Percentiles rank a stretch among this genome's conserved stretches.
These are phyloP conservation scores for Acanthamoeba triangularis DNA, from an alignment of 208 protist species.

Conservation along the genomic window DNA sequence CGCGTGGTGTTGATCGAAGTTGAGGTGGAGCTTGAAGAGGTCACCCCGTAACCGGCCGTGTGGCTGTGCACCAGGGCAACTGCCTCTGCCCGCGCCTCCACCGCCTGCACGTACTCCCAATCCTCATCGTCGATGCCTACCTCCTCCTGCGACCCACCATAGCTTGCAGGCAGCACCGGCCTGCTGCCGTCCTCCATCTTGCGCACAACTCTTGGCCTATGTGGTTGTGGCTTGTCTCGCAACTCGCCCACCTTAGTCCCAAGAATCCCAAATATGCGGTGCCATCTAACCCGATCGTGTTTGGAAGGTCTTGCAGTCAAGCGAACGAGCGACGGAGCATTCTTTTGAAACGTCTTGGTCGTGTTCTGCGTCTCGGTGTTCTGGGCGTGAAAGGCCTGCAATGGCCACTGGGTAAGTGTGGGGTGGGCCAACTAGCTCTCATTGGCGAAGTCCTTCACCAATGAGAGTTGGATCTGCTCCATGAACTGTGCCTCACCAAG, in stretches of 20 bases:
- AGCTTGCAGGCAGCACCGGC: too few species aligned
- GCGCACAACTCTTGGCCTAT: neutral
- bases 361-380: too few species aligned
- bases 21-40: neutral
- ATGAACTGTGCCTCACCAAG: constrained; percentile 13
- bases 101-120: neutral
- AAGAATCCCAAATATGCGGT: too few species aligned
- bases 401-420: too few species aligned
- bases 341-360: too few species aligned
- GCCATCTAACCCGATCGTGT: too few species aligned
- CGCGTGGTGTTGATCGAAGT: neutral
- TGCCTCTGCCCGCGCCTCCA: neutral
- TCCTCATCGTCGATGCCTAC: neutral
- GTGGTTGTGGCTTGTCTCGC: too few species aligned
- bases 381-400: too few species aligned
- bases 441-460: constrained; percentile 10
- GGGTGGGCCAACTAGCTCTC: constrained; percentile 2
- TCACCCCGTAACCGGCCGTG: neutral
- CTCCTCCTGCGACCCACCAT: neutral
- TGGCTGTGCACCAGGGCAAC: neutral
- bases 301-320: too few species aligned
- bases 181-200: too few species aligned
- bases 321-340: too few species aligned
- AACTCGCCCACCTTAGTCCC: too few species aligned
- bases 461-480: constrained; percentile 29